These are phyloP conservation scores for Picochlorum sp. DNA, from an alignment of 139 green algal genomes.

Conservation along the genomic window DNA sequence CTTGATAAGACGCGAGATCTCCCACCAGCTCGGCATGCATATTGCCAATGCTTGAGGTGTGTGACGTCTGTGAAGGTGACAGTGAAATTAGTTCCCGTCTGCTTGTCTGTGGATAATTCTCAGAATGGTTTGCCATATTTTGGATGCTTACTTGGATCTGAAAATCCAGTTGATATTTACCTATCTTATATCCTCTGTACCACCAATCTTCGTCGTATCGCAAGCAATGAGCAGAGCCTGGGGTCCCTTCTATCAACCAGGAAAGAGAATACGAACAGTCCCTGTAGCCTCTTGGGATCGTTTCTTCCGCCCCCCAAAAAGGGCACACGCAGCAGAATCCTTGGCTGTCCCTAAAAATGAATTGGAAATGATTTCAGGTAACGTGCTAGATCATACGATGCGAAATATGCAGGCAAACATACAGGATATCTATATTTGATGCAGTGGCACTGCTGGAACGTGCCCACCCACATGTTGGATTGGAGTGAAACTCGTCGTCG, in stretches of 20 bases:
- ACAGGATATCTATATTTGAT: slow-evolving; percentile 14
- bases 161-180: slow-evolving; percentile 50
- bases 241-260: background rate
- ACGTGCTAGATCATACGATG: background rate
- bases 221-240: slow-evolving; percentile 63
- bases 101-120: background rate
- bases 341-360: slow-evolving; percentile 51
- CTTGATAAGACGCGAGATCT: slow-evolving; percentile 62
- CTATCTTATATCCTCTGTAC: slow-evolving; percentile 65
- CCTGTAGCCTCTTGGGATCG: background rate
- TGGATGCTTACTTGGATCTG: slow-evolving; percentile 37
- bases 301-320: background rate
- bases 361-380: background rate
- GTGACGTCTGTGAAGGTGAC: slow-evolving; percentile 38
- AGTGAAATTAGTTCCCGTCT: slow-evolving; percentile 39
- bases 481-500: slow-evolving; percentile 28
- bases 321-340: slow-evolving; percentile 72
- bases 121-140: background rate
- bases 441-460: slow-evolving; percentile 13
- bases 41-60: slow-evolving; percentile 17
- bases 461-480: slow-evolving; percentile 70
- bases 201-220: slow-evolving; percentile 49
- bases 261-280: slow-evolving; percentile 3
- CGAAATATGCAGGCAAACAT: slow-evolving; percentile 2
- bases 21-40: slow-evolving; percentile 60